These are phyloP conservation scores for Microthlaspi erraticum DNA, from an alignment of 345 rosid genomes.

Conservation along the genomic window DNA sequence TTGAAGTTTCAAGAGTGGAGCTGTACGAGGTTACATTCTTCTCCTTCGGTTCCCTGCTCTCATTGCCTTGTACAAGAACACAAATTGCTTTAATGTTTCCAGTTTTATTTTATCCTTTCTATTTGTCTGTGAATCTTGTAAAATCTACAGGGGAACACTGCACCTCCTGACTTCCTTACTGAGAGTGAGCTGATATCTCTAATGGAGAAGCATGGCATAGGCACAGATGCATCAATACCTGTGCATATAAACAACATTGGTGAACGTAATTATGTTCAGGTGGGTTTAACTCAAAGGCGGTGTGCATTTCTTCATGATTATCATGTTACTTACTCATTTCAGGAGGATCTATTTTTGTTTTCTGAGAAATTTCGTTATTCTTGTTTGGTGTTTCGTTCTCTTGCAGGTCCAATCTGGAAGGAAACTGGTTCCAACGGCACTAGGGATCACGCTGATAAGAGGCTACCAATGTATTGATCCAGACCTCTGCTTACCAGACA, in stretches of 20 bases:
- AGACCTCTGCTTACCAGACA: conserved; percentile 95
- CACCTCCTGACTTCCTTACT: conserved; percentile 83
- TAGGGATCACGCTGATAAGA: conserved; percentile 87
- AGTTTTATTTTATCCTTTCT: background rate
- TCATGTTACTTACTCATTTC: conserved; percentile 20
- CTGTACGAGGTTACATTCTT: conserved; percentile 64
- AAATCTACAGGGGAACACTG: conserved; percentile 70
- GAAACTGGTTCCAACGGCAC: conserved; percentile 86
- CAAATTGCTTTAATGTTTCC: background rate
- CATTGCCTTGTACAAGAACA: conserved; percentile 14
- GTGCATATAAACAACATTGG: conserved; percentile 95
- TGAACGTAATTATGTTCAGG: conserved; percentile 98
- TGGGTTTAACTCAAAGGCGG: conserved; percentile 34
- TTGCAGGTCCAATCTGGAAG: conserved; percentile 85
- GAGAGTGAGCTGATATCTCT: conserved; percentile 96
- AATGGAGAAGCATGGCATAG: conserved; percentile 96
- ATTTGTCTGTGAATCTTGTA: conserved; percentile 18
- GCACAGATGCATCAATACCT: conserved; percentile 97
- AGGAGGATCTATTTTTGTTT: conserved; percentile 9
- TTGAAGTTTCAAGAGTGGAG: conserved; percentile 78
- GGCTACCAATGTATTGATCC: conserved; percentile 96
- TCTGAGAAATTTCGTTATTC: background rate
- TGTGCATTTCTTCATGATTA: conserved; percentile 17
- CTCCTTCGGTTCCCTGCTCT: conserved; percentile 17
- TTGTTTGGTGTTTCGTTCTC: conserved; percentile 13